Evolutionary conservation across 148 eudicot genomes (phyloP), one percentile per base, ranked within the genome.

Genomic region (Rhododendron ovatum): DNA sequence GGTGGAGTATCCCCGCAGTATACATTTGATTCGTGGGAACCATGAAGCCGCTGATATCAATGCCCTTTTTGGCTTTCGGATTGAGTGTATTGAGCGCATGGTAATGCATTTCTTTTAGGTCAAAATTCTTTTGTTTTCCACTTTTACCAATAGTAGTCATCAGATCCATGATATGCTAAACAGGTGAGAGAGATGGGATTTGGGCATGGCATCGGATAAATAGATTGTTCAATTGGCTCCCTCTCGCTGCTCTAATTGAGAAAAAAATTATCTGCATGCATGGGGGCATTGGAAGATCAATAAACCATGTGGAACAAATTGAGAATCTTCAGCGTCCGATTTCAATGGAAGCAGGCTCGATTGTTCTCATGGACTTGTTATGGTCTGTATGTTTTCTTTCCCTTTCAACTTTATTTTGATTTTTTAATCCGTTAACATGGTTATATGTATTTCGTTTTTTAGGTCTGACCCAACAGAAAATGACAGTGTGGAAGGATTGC

Each of bases 21-120:
- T 97, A 89, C 99, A 97, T 91, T 91, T 97, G 89, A 97, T 97
- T 91, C 98, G 99, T 83, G 99, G 99, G 78, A 97, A 97, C 89
- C 99, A 97, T 90, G 99, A 97, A 95, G 99, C 99, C 88, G 98
- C 99, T 47, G 99, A 97, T 90, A 95, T 97, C 82, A 97, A 97
- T 90, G 99, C 99, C 82, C 99, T 95, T 76, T 97, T 97, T 91
- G 99, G 99, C 89, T 97, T 97, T 89, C 93, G 99, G 85, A 95
- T 97, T 15, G 99, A 97, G 92, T 97, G 99, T 90, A 97, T 97
- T 89, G 99, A 97, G 90, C 96, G 99, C 85, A 95, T 97, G 99
- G 99, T 95, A 93, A 59, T 80, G 59, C 67, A 84, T 69, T 76
- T 24, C 81, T 83, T 74, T 33, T 82, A 30, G 79, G 33, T 45